phyloP scores from a whole-genome alignment of 805 yeast genomes.

The Teunomyces tritomae region DNA sequence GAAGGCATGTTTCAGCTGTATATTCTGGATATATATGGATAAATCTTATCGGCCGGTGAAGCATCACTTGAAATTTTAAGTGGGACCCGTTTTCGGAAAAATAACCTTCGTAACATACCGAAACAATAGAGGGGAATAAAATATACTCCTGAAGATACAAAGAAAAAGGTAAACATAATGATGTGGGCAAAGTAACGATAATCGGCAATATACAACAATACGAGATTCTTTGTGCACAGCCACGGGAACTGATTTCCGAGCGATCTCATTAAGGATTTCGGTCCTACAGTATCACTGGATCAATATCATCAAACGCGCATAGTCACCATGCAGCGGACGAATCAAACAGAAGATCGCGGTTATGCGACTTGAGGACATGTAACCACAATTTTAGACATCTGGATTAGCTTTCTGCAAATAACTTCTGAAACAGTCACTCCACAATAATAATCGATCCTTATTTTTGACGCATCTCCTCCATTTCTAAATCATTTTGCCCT shows the following conservation, averaged over 20 bases:
- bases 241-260: too few species aligned
- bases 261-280: too few species aligned
- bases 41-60: background rate
- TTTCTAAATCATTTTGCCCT: background rate
- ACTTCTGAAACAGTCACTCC: background rate
- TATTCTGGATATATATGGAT: background rate
- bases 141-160: background rate
- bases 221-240: background rate
- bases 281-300: too few species aligned
- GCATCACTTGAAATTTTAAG: background rate
- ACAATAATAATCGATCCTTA: background rate
- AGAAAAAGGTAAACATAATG: background rate
- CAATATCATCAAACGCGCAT: background rate
- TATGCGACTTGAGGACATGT: background rate
- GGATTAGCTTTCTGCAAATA: background rate
- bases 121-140: slow-evolving; percentile 3
- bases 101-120: background rate
- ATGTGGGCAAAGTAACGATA: background rate
- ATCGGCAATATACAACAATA: background rate
- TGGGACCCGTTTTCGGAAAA: background rate
- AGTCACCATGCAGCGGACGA: background rate
- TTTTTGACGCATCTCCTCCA: background rate
- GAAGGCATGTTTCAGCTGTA: background rate
- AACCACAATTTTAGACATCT: background rate
- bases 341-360: background rate